Evolutionary conservation across 495 filamentous ascomycete species (phyloP), one percentile per base, ranked within the genome.

Genomic region (Aspergillus carlsbadensis): DNA sequence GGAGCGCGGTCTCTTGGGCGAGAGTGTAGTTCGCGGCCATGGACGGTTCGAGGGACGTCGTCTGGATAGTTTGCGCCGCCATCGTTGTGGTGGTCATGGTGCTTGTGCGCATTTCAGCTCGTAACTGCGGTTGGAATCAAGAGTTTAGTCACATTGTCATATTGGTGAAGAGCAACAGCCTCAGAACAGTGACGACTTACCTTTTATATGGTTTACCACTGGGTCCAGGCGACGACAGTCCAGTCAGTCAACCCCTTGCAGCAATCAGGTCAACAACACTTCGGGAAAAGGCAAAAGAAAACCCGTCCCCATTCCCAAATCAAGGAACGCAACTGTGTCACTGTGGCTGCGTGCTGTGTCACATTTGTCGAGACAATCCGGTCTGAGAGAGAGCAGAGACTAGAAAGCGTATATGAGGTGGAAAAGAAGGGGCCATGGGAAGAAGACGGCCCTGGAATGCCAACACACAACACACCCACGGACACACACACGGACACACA

Each of bases 21-120:
- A 54, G 50, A 11, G 50, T 35, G 43, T 41, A 54, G 40, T 48
- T 52, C 14, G 44, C 11, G 15, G 50, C 26, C 26, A 29, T 29
- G 26, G 26, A 29, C 26, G 26, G 26, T 29, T 29, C 26, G 8
- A 29, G 8, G 26, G 26, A 3, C 26, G 26, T 29, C 4, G 46
- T 40, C 18, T 44, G 36, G 34, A 22, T 31, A 21, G 17, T 41
- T 31, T 40, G 49, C 18, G 26, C 45, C 3, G 37, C 14, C 1
- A 35, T 8, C 21, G 47, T 29, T 11, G 41, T 18, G 17, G 49
- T 52, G 8, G 22, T 45, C 10, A 50, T 43, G 17, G 43, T 48
- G 22, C 21, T 2, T 8, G 11, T 2, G 22, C 42, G 31, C 52
- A 54, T 46, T 1, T 39, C 22, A 2, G 42, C 42, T 45, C 11